These are phyloP conservation scores for Candida sp. DNA, from an alignment of 1,139 yeast species.

Conservation along the genomic window DNA sequence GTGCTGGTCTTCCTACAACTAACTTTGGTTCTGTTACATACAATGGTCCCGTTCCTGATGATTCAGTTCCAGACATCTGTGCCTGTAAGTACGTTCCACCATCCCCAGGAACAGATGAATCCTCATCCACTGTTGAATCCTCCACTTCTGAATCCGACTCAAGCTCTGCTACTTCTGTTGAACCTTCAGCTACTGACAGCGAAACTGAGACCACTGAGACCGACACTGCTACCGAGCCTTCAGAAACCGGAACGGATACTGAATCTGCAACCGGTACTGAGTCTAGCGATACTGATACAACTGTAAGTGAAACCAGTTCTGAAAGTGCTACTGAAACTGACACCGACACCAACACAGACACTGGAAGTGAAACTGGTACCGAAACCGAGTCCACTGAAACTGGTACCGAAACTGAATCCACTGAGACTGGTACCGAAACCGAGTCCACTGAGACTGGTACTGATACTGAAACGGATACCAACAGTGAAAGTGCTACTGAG, in stretches of 20 bases:
- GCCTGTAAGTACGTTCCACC: constrained; percentile 18
- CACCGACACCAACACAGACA: too few species aligned
- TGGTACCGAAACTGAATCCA: too few species aligned
- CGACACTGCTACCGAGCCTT: constrained; percentile 12
- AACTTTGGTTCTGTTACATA: constrained; percentile 17
- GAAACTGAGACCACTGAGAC: not conserved
- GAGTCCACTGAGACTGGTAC: not conserved
- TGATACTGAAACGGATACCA: not conserved
- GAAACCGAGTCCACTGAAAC: too few species aligned
- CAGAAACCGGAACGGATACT: constrained; percentile 2
- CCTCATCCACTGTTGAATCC: constrained; percentile 1
- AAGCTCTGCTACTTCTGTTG: not conserved
- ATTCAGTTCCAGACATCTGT: constrained; percentile 18
- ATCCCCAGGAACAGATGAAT: constrained; percentile 13
- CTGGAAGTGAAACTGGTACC: too few species aligned
- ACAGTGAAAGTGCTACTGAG: not conserved
- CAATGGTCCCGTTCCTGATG: constrained; percentile 20
- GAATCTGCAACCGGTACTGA: too few species aligned
- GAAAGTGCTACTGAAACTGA: too few species aligned
- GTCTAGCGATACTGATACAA: not conserved
- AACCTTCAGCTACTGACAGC: not conserved
- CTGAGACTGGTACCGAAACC: not conserved
- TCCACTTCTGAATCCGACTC: not conserved
- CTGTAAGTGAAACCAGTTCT: not conserved
- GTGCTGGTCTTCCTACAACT: constrained; percentile 16